Evolutionary conservation across 1,284 basidiomycete genomes (phyloP).

Genomic region (Tilletia walkeri): DNA sequence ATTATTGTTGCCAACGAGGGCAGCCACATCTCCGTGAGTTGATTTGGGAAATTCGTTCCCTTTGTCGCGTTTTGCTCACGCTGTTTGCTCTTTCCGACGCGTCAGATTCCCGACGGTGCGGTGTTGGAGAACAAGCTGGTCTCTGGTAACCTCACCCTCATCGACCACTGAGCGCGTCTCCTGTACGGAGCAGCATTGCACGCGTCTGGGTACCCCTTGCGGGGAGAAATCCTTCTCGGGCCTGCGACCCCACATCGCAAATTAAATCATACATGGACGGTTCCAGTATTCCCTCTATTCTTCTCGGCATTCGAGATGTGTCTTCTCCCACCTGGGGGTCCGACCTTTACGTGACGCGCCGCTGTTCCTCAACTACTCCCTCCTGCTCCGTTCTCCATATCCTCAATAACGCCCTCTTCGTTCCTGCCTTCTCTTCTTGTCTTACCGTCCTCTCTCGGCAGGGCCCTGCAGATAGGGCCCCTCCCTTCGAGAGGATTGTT

Average conservation of each 20-base stretch:
- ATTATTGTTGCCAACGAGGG: conserved; percentile 83
- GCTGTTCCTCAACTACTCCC: no score
- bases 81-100: not conserved
- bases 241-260: not conserved
- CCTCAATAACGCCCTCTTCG: no score
- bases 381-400: no score
- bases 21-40: conserved; percentile 71
- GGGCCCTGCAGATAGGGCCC: no score
- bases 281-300: no score
- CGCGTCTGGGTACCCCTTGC: not conserved
- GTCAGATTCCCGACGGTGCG: conserved; percentile 81
- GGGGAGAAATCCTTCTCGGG: not conserved
- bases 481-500: no score
- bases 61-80: not conserved
- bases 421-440: no score
- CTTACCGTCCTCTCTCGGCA: no score
- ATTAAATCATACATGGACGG: no score
- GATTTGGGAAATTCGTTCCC: not conserved
- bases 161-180: conserved; percentile 49
- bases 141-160: conserved; percentile 55
- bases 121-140: conserved; percentile 78
- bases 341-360: no score
- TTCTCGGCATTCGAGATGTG: no score
- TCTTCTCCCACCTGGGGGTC: no score
- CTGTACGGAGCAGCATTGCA: not conserved